Conservation (phyloP, 176 grass and related monocot genomes). For the Luzula sylvatica region DNA sequence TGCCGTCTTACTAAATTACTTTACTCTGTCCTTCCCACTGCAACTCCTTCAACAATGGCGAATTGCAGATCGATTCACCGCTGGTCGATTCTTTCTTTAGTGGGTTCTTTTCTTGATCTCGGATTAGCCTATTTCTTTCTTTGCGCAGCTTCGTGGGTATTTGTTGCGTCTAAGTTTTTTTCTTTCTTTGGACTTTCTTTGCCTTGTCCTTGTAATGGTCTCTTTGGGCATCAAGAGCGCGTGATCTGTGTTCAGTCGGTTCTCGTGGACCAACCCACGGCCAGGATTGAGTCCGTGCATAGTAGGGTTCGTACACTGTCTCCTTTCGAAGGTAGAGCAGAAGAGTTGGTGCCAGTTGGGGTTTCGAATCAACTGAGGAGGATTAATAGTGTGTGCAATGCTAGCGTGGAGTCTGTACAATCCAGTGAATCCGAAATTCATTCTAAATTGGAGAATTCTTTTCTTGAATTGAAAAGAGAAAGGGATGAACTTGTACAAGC, state of each 20-base stretch:
- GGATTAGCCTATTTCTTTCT: constrained; percentile 33
- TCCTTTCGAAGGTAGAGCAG: constrained; percentile 4
- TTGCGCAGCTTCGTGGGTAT: constrained; percentile 23
- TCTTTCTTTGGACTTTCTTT: constrained; percentile 28
- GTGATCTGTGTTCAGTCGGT: constrained; percentile 7
- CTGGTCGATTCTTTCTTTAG: constrained; percentile 27
- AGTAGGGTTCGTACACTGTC: constrained; percentile 15
- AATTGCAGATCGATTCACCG: constrained; percentile 22
- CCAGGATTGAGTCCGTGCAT: constrained; percentile 20
- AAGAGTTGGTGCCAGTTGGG: neutral
- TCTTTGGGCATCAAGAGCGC: neutral
- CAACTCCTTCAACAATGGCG: neutral
- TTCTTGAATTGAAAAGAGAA: constrained; percentile 20
- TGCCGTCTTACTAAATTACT: neutral
- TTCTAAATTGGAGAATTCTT: neutral
- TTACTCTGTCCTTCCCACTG: neutral
- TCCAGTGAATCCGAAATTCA: no score
- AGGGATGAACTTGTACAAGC: neutral
- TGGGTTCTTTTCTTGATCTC: constrained; percentile 26
- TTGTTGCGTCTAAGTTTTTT: constrained; percentile 32
- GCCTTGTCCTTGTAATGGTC: constrained; percentile 21
- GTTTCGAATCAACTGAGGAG: neutral
- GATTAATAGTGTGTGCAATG: neutral
- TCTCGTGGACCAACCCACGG: constrained; percentile 19
- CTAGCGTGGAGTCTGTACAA: neutral